Conservation (phyloP, 257 asterid genomes). For the Euphrasia confusa region DNA sequence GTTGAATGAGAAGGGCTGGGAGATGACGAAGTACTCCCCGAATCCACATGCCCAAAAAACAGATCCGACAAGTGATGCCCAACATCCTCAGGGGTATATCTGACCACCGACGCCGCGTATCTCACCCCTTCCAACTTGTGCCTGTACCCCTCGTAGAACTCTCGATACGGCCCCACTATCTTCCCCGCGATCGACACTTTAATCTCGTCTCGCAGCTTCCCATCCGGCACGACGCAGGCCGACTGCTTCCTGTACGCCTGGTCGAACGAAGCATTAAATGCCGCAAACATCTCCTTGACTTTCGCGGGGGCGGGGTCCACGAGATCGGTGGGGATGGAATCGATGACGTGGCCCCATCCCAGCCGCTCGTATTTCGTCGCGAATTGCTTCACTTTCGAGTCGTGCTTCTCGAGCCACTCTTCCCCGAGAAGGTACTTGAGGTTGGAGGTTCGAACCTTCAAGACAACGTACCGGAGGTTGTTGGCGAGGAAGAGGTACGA, state of each 20-base stretch:
- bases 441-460: conserved; percentile 53
- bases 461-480: conserved; percentile 61
- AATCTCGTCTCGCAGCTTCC: conserved; percentile 54
- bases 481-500: conserved; percentile 75
- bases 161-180: conserved; percentile 45
- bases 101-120: conserved; percentile 35
- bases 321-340: conserved; percentile 46
- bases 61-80: conserved; percentile 53
- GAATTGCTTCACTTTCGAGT: conserved; percentile 47
- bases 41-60: conserved; percentile 39
- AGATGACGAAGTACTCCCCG: conserved; percentile 42
- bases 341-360: conserved; percentile 76
- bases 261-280: conserved; percentile 54
- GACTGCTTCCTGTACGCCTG: conserved; percentile 61
- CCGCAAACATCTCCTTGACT: conserved; percentile 51
- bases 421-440: conserved; percentile 67
- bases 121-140: conserved; percentile 34
- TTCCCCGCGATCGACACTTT: conserved; percentile 46
- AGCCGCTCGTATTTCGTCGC: conserved; percentile 48
- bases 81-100: conserved; percentile 71
- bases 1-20: conserved; percentile 26
- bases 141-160: conserved; percentile 42
- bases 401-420: conserved; percentile 65
- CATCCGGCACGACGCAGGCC: conserved; percentile 48
- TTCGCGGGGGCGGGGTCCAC: conserved; percentile 33